These are phyloP conservation scores for Annona squamosa DNA, from an alignment of 164 flowering plant species.

Conservation along the genomic window DNA sequence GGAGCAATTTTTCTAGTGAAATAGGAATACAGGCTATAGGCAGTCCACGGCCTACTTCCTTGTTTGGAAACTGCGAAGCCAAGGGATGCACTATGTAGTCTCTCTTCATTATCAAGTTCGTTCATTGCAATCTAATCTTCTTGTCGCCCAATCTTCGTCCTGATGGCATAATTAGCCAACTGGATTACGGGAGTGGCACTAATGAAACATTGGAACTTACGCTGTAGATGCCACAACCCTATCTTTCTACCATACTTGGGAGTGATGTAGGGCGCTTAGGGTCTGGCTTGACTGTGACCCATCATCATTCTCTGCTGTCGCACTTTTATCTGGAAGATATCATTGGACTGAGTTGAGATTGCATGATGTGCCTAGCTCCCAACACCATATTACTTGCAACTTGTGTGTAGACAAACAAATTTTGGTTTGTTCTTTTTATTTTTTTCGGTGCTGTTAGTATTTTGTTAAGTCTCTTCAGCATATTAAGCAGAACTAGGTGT, in stretches of 20 bases:
- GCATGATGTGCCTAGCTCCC: too few species aligned
- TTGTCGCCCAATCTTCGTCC: background rate
- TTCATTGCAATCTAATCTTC: background rate
- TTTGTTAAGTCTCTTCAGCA: too few species aligned
- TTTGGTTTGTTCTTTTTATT: too few species aligned
- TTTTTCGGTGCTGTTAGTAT: too few species aligned
- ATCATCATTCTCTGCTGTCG: too few species aligned
- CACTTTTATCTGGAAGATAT: too few species aligned
- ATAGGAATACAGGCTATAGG: background rate
- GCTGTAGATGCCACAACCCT: background rate
- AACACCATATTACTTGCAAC: too few species aligned
- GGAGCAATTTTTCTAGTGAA: background rate
- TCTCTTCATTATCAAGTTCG: background rate
- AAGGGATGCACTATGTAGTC: background rate
- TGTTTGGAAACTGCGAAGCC: background rate
- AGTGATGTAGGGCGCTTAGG: background rate
- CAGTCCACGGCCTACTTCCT: background rate
- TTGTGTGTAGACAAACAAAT: too few species aligned
- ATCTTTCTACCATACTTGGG: background rate
- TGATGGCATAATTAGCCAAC: background rate
- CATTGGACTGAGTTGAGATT: too few species aligned
- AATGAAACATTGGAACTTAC: background rate
- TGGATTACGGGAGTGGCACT: background rate
- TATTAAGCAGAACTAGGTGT: too few species aligned
- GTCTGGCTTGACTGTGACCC: too few species aligned